Conservation (phyloP, 2,329 filamentous ascomycete genomes). For the Aspergillus texensis region DNA sequence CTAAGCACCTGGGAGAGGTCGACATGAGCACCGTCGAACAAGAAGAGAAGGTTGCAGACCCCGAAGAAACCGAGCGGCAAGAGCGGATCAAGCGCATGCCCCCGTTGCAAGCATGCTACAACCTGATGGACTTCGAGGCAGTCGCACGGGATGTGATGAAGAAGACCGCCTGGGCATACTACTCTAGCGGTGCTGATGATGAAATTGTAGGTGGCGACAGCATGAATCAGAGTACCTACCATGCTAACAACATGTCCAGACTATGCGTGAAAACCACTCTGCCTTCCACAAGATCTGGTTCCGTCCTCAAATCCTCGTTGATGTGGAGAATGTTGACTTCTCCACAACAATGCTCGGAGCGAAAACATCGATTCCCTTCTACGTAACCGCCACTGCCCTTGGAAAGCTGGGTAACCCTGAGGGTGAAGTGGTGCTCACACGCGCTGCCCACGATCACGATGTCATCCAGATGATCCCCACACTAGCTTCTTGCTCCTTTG, state of each 20-base stretch:
- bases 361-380: conserved; percentile 84
- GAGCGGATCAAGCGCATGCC: conserved; percentile 77
- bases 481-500: conserved; percentile 92
- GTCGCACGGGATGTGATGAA: conserved; percentile 92
- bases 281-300: conserved; percentile 99
- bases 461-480: conserved; percentile 99
- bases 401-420: conserved; percentile 94
- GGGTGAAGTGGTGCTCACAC: conserved; percentile 88
- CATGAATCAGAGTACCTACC: background rate
- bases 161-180: conserved; percentile 96
- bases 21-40: conserved; percentile 79
- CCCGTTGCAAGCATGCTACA: conserved; percentile 83
- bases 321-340: conserved; percentile 85
- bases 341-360: conserved; percentile 92
- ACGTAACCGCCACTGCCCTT: conserved; percentile 92
- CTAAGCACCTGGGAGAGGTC: conserved; percentile 86
- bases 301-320: conserved; percentile 81
- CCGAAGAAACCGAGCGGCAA: conserved; percentile 73
- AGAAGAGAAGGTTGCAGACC: conserved; percentile 67
- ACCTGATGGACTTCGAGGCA: conserved; percentile 92
- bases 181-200: conserved; percentile 89
- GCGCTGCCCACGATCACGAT: conserved; percentile 80
- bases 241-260: conserved; percentile 54
- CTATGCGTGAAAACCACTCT: conserved; percentile 90
- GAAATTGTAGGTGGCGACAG: conserved; percentile 66